Percentiles rank a stretch among this genome's conserved stretches.
Evolutionary conservation across 2,329 filamentous ascomycete species (phyloP).

Genomic region (Beauveria sp.): DNA sequence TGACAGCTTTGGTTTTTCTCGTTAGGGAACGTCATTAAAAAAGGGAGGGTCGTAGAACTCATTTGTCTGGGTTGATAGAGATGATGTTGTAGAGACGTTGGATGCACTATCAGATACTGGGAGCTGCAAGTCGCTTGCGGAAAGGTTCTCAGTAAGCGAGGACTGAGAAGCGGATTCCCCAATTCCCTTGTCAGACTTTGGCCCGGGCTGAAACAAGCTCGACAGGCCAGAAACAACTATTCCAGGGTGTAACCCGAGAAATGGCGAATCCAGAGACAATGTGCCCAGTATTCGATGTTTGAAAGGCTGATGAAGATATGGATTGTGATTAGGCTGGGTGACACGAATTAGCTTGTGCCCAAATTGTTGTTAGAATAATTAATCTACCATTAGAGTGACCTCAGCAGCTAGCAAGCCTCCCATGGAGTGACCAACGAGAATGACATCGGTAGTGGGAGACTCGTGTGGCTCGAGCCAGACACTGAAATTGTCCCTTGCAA

Average conservation of each 20-base stretch:
- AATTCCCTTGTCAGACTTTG: conserved; percentile 15
- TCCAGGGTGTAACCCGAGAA: conserved; percentile 81
- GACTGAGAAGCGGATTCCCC: not conserved
- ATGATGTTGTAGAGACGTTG: conserved; percentile 9
- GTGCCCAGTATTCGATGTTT: conserved; percentile 73
- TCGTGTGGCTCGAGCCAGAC: conserved; percentile 75
- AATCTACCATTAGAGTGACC: conserved; percentile 54
- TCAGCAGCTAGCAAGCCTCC: conserved; percentile 79
- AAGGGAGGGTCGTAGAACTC: conserved; percentile 71
- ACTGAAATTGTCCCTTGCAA: conserved; percentile 77
- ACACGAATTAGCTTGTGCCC: not conserved
- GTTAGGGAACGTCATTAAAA: conserved; percentile 62
- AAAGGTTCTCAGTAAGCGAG: conserved; percentile 10
- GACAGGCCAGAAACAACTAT: conserved; percentile 75
- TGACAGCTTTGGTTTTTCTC: conserved; percentile 61
- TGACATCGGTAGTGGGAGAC: conserved; percentile 63
- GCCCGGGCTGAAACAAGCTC: conserved; percentile 59
- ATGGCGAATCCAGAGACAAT: conserved; percentile 77
- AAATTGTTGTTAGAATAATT: conserved; percentile 12
- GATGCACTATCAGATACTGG: conserved; percentile 6
- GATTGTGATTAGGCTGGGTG: conserved; percentile 26
- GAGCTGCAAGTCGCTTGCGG: not conserved
- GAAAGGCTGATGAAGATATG: conserved; percentile 35
- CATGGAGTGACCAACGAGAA: conserved; percentile 85
- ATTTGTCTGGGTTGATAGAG: conserved; percentile 25